Evolutionary conservation across 305 asterid species (phyloP).

Genomic region (Solanum hybrid): DNA sequence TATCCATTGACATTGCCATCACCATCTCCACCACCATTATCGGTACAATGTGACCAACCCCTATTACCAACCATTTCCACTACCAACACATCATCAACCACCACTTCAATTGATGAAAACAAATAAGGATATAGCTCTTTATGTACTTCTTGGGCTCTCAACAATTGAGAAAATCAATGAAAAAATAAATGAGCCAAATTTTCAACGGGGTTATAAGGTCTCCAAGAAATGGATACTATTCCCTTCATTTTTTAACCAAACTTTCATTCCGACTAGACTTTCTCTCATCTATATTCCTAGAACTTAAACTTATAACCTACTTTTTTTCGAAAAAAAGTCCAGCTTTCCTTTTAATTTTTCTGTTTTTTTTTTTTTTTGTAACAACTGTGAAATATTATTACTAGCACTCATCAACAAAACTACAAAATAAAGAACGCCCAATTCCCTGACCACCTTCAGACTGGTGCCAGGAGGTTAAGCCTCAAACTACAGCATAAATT

Average conservation of each 20-base stretch:
- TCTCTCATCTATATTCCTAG: neutral
- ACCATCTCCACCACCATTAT: neutral
- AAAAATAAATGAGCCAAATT: neutral
- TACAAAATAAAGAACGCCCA: too few relatives aligned
- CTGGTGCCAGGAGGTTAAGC: too few relatives aligned
- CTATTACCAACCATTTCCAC: neutral
- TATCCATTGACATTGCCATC: neutral
- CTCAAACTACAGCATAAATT: too few relatives aligned
- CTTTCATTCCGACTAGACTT: neutral
- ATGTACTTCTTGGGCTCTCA: neutral
- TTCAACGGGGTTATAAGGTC: neutral
- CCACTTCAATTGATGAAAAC: neutral
- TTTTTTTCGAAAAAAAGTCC: neutral
- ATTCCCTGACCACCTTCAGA: too few relatives aligned
- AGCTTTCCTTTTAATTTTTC: neutral
- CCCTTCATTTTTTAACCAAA: neutral
- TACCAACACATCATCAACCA: neutral
- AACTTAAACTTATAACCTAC: neutral
- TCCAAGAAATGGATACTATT: neutral
- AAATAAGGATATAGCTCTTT: neutral
- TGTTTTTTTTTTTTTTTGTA: too few relatives aligned
- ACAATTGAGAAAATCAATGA: neutral
- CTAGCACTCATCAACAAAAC: too few relatives aligned
- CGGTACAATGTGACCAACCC: neutral
- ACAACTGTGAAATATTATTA: too few relatives aligned